Evolutionary conservation across 257 asterid species (phyloP), one percentile per base, ranked within the genome.

Genomic region (Ballota nigra): DNA sequence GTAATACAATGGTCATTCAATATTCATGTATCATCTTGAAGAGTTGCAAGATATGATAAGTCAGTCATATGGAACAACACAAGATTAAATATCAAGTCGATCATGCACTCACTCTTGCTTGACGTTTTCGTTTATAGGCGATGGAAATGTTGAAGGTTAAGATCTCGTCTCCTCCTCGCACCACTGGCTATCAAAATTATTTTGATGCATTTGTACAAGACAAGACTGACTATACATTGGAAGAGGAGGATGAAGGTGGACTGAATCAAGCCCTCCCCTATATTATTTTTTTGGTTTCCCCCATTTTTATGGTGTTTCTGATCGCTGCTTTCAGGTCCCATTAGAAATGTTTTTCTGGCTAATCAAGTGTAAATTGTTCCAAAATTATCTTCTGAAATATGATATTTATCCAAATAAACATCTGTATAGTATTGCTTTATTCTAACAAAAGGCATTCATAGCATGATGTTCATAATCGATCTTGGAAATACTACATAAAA

Each of bases 81-180:
- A 15, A 43, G 19, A 43, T 43, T 9, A 15, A 3, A 13, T 13
- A 15, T 15, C 52, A 43, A 43, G 0, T 43, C 19, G 6, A 3
- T 13, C 18, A 9, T 43, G 18, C 6, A 18, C 20, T n/a, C 20
- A 47, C 8, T 16, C 20, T 18, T 68, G 53, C 67, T 15, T 26
- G 34, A 59, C 11, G 49, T 16, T 63, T 63, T 15, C 22, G 40
- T 73, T 72, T 64, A 73, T 87, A 94, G 99, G 99, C 99, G 52
- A 91, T 94, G 97, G 92, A 91, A 69, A 86, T 94, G 90, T 70
- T 94, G 97, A 94, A 89, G 84, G 92, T 86, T 49, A 75, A 31
- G 6, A 79, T 80, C 83, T 72, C 81, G 40, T 51, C 33, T 13
- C 61, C 84, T 61, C 73, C 84, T 6, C 47, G 43, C 47, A 83